These are phyloP conservation scores for Primulina tabacum DNA, from an alignment of 257 asterid genomes.

Conservation along the genomic window DNA sequence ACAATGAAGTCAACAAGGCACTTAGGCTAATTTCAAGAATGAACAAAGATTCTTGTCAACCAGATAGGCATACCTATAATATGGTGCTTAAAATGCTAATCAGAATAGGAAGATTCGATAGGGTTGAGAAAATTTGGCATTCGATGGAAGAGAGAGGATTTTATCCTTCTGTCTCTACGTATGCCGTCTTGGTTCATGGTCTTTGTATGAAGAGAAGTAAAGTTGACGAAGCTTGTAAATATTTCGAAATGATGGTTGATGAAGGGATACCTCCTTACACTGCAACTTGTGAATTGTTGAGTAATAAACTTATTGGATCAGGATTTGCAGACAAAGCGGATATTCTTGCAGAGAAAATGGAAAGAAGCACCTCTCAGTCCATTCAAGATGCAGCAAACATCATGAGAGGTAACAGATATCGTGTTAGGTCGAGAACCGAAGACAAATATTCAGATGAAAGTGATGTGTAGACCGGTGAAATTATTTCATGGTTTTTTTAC, in stretches of 20 bases:
- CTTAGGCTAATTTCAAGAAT: conserved; percentile 57
- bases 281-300: conserved; percentile 57
- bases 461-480: conserved; percentile 25
- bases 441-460: conserved; percentile 55
- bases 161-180: conserved; percentile 75
- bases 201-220: conserved; percentile 72
- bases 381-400: conserved; percentile 50
- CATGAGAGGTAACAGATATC: conserved; percentile 57
- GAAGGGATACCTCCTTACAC: conserved; percentile 83
- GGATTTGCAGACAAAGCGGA: conserved; percentile 66
- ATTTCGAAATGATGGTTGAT: conserved; percentile 82
- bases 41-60: conserved; percentile 45
- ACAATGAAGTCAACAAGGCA: conserved; percentile 66
- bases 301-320: conserved; percentile 60
- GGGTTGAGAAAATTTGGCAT: conserved; percentile 64
- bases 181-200: conserved; percentile 85
- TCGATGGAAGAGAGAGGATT: conserved; percentile 69
- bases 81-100: conserved; percentile 87
- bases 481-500: too few species aligned
- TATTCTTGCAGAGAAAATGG: conserved; percentile 86
- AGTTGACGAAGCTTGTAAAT: conserved; percentile 68
- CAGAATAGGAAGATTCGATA: conserved; percentile 74
- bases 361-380: conserved; percentile 54
- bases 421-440: conserved; percentile 26
- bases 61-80: conserved; percentile 65